Base-by-base conservation (phyloP, 2,329 filamentous ascomycete genomes). In the Botrytis tulipae region DNA sequence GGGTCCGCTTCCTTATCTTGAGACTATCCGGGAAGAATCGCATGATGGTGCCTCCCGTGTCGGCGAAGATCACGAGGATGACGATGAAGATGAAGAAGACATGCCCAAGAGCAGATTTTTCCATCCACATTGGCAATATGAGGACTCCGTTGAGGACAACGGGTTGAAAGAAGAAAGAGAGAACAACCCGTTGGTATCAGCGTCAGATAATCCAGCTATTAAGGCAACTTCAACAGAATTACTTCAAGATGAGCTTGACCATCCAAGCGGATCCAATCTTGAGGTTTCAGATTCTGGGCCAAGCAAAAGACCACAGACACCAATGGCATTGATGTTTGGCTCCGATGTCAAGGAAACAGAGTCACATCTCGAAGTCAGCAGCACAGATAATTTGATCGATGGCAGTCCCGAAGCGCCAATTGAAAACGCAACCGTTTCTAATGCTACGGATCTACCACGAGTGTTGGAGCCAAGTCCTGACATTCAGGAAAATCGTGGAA, bases 311-410 rank as follows among this genome's bases (percentile, higher is more conserved):
- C 35, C 51, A 60, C 65, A 61, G 8, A 70, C 71, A 25, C 54
- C 57, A 44, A 68, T 57, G 70, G 46, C 25, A 59, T 25, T 68
- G 4, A 7, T 68, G 32, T 22, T 48, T 37, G 12, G 18, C 16
- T 18, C 20, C 22, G 54, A 73, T 46, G 32, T 62, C 44, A 25
- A 67, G 57, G 46, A 48, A 37, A 67, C 14, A 4, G 73, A 76
- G 40, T 75, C 74, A 25, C 73, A 74, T 25, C 71, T 40, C 16
- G 75, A 73, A 10, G 70, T 76, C 16, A 32, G 74, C 18, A 63
- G 71, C 32, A 48, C 73, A 9, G 74, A 76, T 61, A 37, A 73
- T 44, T 48, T 75, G 12, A 75, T 76, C 20, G 60, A 73, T 25
- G 12, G 25, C 18, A 37, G 40, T n/a, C 37, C 29, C 29, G 18